Evolutionary conservation across 2,329 filamentous ascomycete species (phyloP), one percentile per base, ranked within the genome.

Genomic region (Epichloe elymi): DNA sequence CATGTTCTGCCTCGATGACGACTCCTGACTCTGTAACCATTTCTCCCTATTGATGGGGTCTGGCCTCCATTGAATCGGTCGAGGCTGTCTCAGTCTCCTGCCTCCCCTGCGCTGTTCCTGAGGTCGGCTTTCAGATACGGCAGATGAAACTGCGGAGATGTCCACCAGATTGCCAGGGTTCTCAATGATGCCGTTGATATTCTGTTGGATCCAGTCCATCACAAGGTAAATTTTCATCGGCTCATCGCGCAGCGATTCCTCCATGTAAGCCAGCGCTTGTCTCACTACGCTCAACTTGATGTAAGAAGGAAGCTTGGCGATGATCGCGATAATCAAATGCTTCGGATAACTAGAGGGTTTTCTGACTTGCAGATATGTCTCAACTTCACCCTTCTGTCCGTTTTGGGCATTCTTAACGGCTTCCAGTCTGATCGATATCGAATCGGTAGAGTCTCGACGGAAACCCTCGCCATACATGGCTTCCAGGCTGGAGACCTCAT

Each of bases 181-280:
- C 54, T 90, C 83, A 50, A 96, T 83, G 51, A 97, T 87, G n/a
- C 69, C 69, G 52, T 88, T 84, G 55, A 95, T 81, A 57, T 89
- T 83, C 56, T 86, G 80, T 63, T 97, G 90, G 4, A 97, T 70
- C 90, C 91, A 97, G 67, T 95, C 90, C 49, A 91, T 78, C 12
- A 95, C 75, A 57, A 87, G 87, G 67, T 90, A 97, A 12, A 96
- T 79, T 63, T 80, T 82, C 85, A 95, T 95, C 39, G 88, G 86
- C 62, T 94, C 88, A 23, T 88, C 91, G 14, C 83, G 70, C 33
- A 95, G 75, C 30, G 82, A 80, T 47, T 82, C 76, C 47, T 80
- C 72, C 2, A 89, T 82, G 62, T 91, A 82, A 4, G 78, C 73
- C 5, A 96, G 71, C 2, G 84, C 82, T 65, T 86, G 83, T 58